These are phyloP conservation scores for Apiospora sp. DNA, from an alignment of 2,329 filamentous ascomycete genomes.

Conservation along the genomic window DNA sequence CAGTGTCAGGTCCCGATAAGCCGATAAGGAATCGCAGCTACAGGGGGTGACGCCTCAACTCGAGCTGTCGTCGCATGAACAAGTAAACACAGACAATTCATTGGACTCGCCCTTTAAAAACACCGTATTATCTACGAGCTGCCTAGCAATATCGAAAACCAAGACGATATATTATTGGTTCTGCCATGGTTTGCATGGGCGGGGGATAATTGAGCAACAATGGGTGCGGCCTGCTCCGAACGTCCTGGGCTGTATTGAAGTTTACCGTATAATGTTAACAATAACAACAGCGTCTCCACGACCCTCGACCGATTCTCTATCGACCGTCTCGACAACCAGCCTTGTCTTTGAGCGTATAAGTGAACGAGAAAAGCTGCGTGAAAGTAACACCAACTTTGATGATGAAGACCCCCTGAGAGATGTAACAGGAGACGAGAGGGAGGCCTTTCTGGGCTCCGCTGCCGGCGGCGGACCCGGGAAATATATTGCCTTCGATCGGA, in stretches of 20 bases:
- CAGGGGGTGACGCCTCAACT: neutral
- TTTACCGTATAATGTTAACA: neutral
- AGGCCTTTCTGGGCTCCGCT: conserved; percentile 57
- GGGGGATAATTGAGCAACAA: conserved; percentile 10
- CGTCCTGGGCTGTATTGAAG: neutral
- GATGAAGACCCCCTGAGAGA: conserved; percentile 57
- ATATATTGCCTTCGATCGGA: conserved; percentile 68
- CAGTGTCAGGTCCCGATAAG: conserved; percentile 9
- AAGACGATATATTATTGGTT: neutral
- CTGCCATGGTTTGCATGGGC: conserved; percentile 13
- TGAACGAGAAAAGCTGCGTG: conserved; percentile 55
- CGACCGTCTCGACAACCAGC: conserved; percentile 85
- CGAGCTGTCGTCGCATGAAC: neutral
- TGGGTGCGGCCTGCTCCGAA: conserved; percentile 11
- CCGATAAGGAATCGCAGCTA: neutral
- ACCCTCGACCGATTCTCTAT: conserved; percentile 66
- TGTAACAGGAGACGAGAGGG: conserved; percentile 53
- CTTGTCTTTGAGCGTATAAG: conserved; percentile 81
- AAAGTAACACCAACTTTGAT: conserved; percentile 48
- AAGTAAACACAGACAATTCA: conserved; percentile 1
- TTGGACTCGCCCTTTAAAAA: neutral
- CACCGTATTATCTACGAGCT: neutral
- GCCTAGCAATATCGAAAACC: neutral
- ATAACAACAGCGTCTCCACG: conserved; percentile 42
- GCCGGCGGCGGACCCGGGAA: conserved; percentile 44